phyloP scores from a whole-genome alignment of 1,139 yeast species.

The Tardiomyces digboiensis region DNA sequence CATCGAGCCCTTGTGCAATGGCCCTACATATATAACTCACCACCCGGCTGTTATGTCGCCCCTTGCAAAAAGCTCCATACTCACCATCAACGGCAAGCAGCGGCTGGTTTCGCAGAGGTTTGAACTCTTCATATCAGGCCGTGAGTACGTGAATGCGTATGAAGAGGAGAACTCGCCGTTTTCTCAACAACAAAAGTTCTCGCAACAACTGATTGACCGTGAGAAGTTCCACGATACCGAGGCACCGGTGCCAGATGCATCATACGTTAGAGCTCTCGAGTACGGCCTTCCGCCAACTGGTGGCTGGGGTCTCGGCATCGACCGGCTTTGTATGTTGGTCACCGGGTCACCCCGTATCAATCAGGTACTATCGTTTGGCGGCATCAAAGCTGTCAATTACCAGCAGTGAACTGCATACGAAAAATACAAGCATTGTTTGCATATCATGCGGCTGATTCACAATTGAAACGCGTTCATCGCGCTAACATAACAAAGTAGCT shows the following conservation, averaged over 20 bases:
- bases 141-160: slow-evolving; percentile 87
- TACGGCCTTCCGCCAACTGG: slow-evolving; percentile 97
- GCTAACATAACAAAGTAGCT: too few species aligned
- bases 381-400: slow-evolving; percentile 28
- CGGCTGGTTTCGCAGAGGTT: slow-evolving; percentile 57
- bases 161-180: slow-evolving; percentile 93
- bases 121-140: slow-evolving; percentile 72
- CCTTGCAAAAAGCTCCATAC: slow-evolving; percentile 55
- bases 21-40: slow-evolving; percentile 68
- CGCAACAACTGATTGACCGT: slow-evolving; percentile 42
- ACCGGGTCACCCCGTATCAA: slow-evolving; percentile 61
- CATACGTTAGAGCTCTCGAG: slow-evolving; percentile 67
- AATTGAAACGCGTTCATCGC: too few species aligned
- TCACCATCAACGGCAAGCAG: slow-evolving; percentile 17
- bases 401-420: not conserved
- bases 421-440: too few species aligned
- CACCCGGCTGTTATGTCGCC: slow-evolving; percentile 88
- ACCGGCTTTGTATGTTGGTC: slow-evolving; percentile 74
- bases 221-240: slow-evolving; percentile 11
- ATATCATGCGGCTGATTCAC: too few species aligned
- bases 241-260: slow-evolving; percentile 59
- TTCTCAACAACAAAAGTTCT: slow-evolving; percentile 53
- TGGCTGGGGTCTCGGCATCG: slow-evolving; percentile 97
- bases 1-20: slow-evolving; percentile 52
- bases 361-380: slow-evolving; percentile 76